Percentiles rank a stretch among this genome's conserved stretches.
These are phyloP conservation scores for Blumeria hordei DNA, from an alignment of 2,329 filamentous ascomycete genomes.

Conservation along the genomic window DNA sequence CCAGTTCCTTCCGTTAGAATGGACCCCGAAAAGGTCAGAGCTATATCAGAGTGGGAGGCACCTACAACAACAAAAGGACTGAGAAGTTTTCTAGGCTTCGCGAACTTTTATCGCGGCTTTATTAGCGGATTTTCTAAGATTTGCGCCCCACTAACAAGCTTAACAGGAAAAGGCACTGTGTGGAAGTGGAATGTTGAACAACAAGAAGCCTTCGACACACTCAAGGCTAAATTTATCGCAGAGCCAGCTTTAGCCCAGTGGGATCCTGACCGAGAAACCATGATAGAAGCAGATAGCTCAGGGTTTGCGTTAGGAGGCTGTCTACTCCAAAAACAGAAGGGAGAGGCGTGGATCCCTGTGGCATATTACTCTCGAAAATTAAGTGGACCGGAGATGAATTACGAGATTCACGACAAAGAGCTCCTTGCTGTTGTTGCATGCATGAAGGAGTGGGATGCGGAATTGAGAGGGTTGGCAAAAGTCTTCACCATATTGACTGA, in stretches of 20 bases:
- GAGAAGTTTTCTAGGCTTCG: background rate
- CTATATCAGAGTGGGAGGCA: background rate
- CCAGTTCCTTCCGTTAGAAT: background rate
- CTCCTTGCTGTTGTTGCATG: background rate
- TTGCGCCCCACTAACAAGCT: background rate
- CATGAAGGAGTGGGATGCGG: background rate
- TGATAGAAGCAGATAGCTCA: background rate
- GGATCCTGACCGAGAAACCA: background rate
- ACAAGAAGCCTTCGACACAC: background rate
- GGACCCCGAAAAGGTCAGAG: conserved; percentile 1
- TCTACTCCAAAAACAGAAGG: background rate
- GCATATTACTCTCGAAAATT: background rate
- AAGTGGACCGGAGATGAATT: background rate
- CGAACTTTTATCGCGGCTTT: background rate
- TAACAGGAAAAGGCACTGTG: background rate
- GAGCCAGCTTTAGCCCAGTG: background rate
- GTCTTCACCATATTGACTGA: background rate
- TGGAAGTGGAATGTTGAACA: background rate
- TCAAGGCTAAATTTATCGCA: background rate
- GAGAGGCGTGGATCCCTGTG: background rate
- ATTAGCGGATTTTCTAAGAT: background rate
- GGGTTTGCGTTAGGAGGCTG: background rate
- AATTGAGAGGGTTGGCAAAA: background rate
- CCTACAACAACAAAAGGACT: background rate
- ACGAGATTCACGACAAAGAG: conserved; percentile 1